Evolutionary conservation across 2,329 filamentous ascomycete genomes (phyloP).

Genomic region (Byssothecium circinans): DNA sequence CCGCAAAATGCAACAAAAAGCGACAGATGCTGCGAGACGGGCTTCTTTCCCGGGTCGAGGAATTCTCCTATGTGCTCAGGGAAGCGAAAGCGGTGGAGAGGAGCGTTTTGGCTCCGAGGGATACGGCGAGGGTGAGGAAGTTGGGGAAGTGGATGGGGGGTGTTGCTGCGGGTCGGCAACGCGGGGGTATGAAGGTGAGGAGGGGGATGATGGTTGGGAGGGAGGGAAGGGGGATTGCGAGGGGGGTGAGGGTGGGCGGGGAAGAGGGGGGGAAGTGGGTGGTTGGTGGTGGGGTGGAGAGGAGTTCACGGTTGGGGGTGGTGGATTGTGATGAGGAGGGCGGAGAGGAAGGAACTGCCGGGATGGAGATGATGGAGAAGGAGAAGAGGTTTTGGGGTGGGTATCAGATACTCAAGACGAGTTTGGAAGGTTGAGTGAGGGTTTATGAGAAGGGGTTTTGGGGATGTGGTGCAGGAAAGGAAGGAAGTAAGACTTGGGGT

Average conservation of each 20-base stretch:
- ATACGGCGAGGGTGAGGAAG: background rate
- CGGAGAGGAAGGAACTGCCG: background rate
- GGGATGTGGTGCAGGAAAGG: conserved; percentile 29
- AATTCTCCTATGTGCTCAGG: background rate
- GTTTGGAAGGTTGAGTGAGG: background rate
- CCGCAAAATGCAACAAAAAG: background rate
- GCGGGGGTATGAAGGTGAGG: too few species aligned
- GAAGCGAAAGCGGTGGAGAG: background rate
- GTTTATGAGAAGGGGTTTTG: conserved; percentile 18
- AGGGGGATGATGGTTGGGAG: background rate
- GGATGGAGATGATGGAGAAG: background rate
- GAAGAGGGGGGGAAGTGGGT: background rate
- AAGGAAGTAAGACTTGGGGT: conserved; percentile 32
- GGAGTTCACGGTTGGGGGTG: background rate
- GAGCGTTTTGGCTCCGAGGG: background rate
- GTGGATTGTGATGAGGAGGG: background rate
- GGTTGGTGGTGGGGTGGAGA: background rate
- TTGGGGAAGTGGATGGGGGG: background rate
- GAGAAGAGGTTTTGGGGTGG: background rate
- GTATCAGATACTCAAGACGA: background rate
- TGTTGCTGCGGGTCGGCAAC: too few species aligned
- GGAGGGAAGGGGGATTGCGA: background rate
- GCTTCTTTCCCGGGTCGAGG: background rate
- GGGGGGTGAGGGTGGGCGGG: background rate
- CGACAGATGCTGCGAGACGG: background rate